These are phyloP conservation scores for Leccinum huronense DNA, from an alignment of 1,284 basidiomycete species.

Conservation along the genomic window DNA sequence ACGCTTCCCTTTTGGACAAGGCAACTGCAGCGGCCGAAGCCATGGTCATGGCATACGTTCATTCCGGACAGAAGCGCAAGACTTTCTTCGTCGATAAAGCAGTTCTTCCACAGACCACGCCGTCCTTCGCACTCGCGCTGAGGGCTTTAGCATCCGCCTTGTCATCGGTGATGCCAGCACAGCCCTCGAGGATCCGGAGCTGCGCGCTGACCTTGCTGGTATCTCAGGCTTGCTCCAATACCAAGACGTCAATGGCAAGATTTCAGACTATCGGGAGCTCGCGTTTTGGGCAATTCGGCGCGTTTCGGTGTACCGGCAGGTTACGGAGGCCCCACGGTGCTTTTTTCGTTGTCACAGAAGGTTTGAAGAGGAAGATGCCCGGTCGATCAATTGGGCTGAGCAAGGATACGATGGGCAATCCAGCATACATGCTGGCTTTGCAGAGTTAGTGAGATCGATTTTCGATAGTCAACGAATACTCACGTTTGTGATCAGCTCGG, in stretches of 20 bases:
- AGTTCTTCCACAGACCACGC: slow-evolving; percentile 82
- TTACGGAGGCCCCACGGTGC: slow-evolving; percentile 93
- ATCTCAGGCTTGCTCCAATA: slow-evolving; percentile 82
- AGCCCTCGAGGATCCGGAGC: slow-evolving; percentile 52
- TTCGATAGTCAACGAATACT: slow-evolving; percentile 6
- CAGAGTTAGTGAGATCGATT: slow-evolving; percentile 67
- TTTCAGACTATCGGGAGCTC: slow-evolving; percentile 75
- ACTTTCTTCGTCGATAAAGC: slow-evolving; percentile 83
- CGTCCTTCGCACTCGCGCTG: slow-evolving; percentile 84
- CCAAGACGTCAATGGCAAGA: slow-evolving; percentile 86
- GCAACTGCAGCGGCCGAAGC: slow-evolving; percentile 92
- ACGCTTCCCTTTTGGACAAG: slow-evolving; percentile 90
- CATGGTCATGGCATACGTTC: slow-evolving; percentile 81
- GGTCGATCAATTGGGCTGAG: slow-evolving; percentile 91
- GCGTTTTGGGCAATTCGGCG: slow-evolving; percentile 92
- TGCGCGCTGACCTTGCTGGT: slow-evolving; percentile 75
- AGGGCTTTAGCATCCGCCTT: slow-evolving; percentile 86
- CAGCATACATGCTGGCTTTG: slow-evolving; percentile 89
- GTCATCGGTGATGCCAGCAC: slow-evolving; percentile 61
- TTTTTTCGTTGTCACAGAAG: slow-evolving; percentile 94
- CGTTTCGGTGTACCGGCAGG: slow-evolving; percentile 93
- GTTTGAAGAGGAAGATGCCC: slow-evolving; percentile 95
- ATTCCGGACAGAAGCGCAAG: slow-evolving; percentile 69
- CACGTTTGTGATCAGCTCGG: slow-evolving; percentile 56
- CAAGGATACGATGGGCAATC: slow-evolving; percentile 80